A percentile compares a stretch with the other conserved stretches of the same genome.
Conservation (phyloP, 2,329 filamentous ascomycete species). For the Monilinia aucupariae region DNA sequence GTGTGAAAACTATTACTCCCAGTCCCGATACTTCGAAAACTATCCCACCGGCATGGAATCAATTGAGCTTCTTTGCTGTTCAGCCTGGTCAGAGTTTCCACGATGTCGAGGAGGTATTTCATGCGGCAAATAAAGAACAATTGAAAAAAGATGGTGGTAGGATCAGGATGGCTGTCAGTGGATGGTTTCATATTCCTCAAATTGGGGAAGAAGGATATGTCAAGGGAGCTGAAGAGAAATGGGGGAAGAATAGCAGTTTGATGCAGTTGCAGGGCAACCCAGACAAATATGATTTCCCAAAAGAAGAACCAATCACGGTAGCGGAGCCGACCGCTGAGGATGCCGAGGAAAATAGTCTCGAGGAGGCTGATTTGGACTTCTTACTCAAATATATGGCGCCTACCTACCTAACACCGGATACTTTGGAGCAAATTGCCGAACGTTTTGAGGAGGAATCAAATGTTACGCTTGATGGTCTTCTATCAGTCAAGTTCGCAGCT, state of each 20-base stretch:
- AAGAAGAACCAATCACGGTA: constrained; percentile 50
- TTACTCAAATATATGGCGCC: constrained; percentile 85
- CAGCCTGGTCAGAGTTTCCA: constrained; percentile 99
- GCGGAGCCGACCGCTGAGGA: constrained; percentile 28
- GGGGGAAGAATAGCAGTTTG: constrained; percentile 83
- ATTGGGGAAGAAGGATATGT: constrained; percentile 88
- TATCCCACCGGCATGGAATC: constrained; percentile 94
- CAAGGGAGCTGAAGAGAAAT: constrained; percentile 78
- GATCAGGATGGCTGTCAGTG: constrained; percentile 94
- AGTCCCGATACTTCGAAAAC: constrained; percentile 70
- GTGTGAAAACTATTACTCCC: constrained; percentile 72
- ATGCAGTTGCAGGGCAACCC: constrained; percentile 90
- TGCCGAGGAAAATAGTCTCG: constrained; percentile 53
- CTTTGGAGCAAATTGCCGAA: constrained; percentile 72
- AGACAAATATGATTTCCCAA: constrained; percentile 81
- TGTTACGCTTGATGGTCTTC: constrained; percentile 72
- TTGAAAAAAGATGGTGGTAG: constrained; percentile 65
- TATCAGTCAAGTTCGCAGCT: constrained; percentile 71
- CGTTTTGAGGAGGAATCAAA: constrained; percentile 79
- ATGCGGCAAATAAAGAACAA: constrained; percentile 53
- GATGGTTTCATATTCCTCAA: constrained; percentile 98
- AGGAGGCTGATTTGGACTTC: constrained; percentile 80
- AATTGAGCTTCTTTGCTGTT: constrained; percentile 96
- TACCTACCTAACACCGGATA: constrained; percentile 86
- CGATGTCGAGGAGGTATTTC: constrained; percentile 96